phyloP scores from a whole-genome alignment of 345 rosid species.

The Aurinia saxatilis region DNA sequence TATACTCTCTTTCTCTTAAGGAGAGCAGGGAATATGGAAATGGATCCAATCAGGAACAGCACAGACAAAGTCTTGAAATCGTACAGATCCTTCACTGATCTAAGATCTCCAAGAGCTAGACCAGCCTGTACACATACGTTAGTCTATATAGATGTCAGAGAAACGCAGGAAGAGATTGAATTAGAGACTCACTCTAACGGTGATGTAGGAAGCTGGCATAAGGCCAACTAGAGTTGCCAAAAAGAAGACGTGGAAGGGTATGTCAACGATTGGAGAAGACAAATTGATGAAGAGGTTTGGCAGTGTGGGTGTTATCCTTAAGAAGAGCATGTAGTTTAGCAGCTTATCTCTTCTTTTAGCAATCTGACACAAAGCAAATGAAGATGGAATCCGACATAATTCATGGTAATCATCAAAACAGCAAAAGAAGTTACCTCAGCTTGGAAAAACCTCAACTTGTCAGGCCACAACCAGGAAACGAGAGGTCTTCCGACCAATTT shows the following conservation, averaged over 20 bases:
- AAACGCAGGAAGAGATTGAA: not conserved
- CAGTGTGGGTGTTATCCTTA: constrained; percentile 87
- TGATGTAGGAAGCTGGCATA: constrained; percentile 88
- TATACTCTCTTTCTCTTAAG: constrained; percentile 66
- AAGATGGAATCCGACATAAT: not conserved
- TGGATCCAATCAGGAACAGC: constrained; percentile 64
- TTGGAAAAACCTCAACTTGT: constrained; percentile 80
- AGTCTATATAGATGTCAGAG: not conserved
- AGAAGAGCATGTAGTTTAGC: constrained; percentile 92
- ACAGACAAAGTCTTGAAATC: constrained; percentile 65
- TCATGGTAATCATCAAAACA: not conserved
- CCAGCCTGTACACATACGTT: constrained; percentile 49
- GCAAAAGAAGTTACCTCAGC: constrained; percentile 51
- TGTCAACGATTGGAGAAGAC: constrained; percentile 95
- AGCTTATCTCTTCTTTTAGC: constrained; percentile 78
- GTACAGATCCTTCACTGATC: constrained; percentile 68
- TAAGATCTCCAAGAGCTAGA: constrained; percentile 74
- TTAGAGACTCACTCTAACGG: constrained; percentile 90
- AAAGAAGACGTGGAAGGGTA: constrained; percentile 93
- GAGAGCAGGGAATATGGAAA: constrained; percentile 62
- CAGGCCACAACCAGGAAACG: constrained; percentile 93
- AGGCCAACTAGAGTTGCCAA: constrained; percentile 83
- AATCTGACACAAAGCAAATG: constrained; percentile 36
- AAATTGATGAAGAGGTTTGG: constrained; percentile 97
- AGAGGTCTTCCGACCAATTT: constrained; percentile 90